Evolutionary conservation across 2,329 filamentous ascomycete species (phyloP).

Genomic region (Stemphylium beticola): DNA sequence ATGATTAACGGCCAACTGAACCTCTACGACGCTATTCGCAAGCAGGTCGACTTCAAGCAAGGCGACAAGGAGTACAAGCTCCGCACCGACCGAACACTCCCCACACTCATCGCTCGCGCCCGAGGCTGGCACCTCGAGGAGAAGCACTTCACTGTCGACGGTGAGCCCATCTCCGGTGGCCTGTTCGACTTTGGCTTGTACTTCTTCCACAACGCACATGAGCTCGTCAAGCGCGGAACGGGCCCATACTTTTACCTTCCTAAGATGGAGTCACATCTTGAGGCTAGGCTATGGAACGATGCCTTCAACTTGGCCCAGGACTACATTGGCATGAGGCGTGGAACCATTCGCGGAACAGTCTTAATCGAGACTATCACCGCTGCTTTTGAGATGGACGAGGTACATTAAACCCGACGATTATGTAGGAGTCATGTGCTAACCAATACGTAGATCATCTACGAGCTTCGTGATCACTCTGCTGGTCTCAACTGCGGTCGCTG

Average conservation of each 20-base stretch:
- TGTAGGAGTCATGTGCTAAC: conserved; percentile 15
- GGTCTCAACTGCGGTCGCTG: conserved; percentile 98
- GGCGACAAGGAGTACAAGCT: conserved; percentile 97
- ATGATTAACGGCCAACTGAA: conserved; percentile 99
- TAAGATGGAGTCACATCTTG: conserved; percentile 97
- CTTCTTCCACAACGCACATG: conserved; percentile 97
- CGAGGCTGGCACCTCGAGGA: conserved; percentile 98
- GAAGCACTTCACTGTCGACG: conserved; percentile 96
- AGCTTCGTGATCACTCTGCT: conserved; percentile 93
- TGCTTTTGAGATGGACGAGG: conserved; percentile 98
- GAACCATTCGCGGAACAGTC: conserved; percentile 92
- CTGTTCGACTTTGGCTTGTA: conserved; percentile 98
- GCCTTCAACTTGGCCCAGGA: conserved; percentile 96
- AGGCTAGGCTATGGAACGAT: conserved; percentile 98
- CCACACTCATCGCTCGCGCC: conserved; percentile 91
- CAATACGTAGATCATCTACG: conserved; percentile 81
- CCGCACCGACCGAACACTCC: conserved; percentile 82
- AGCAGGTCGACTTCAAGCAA: conserved; percentile 94
- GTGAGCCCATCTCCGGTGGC: conserved; percentile 88
- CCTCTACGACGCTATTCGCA: conserved; percentile 93
- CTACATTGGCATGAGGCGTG: conserved; percentile 84
- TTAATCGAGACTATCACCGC: conserved; percentile 98
- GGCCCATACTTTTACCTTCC: conserved; percentile 98
- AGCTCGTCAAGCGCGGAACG: conserved; percentile 80
- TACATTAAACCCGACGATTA: conserved; percentile 21